Evolutionary conservation across 495 filamentous ascomycete species (phyloP).

Genomic region (Penicillium tannophilum): DNA sequence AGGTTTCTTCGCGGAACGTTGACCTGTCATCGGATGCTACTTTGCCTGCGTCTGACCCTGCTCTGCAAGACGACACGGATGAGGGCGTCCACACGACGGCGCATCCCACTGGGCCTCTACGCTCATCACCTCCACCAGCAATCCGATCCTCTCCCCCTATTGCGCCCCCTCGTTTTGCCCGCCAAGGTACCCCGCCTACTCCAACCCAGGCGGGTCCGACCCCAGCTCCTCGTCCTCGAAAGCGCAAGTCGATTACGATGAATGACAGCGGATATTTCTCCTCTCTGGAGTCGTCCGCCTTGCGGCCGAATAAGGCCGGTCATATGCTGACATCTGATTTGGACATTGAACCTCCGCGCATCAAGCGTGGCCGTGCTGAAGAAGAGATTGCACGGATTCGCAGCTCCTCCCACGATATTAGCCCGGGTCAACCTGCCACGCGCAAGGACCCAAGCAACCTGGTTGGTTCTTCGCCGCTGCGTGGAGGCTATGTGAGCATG

Average conservation of each 20-base stretch:
- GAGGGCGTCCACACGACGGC: conserved; percentile 38
- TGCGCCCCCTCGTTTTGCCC: conserved; percentile 59
- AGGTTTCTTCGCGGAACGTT: conserved; percentile 30
- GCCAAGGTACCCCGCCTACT: conserved; percentile 76
- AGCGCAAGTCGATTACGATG: conserved; percentile 73
- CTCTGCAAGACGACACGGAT: conserved; percentile 66
- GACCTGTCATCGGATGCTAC: conserved; percentile 96
- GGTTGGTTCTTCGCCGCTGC: conserved; percentile 64
- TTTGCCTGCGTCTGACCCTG: conserved; percentile 80
- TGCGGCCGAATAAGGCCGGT: conserved; percentile 64
- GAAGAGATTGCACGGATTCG: conserved; percentile 95
- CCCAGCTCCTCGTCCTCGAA: conserved; percentile 58
- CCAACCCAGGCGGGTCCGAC: conserved; percentile 58
- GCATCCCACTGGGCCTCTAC: conserved; percentile 38
- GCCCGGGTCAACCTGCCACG: conserved; percentile 67
- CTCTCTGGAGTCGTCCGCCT: conserved; percentile 91
- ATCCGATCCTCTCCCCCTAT: conserved; percentile 91
- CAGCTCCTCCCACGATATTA: conserved; percentile 84
- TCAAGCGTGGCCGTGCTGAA: conserved; percentile 88
- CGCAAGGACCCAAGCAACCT: conserved; percentile 43
- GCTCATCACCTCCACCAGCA: conserved; percentile 62
- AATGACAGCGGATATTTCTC: conserved; percentile 98
- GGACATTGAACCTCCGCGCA: conserved; percentile 69
- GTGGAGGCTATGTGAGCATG: conserved; percentile 55
- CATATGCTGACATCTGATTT: conserved; percentile 70